Percentiles rank a stretch among this genome's conserved stretches.
Conservation (phyloP, 2,329 filamentous ascomycete genomes). For the Thermothelomyces thermophilus region DNA sequence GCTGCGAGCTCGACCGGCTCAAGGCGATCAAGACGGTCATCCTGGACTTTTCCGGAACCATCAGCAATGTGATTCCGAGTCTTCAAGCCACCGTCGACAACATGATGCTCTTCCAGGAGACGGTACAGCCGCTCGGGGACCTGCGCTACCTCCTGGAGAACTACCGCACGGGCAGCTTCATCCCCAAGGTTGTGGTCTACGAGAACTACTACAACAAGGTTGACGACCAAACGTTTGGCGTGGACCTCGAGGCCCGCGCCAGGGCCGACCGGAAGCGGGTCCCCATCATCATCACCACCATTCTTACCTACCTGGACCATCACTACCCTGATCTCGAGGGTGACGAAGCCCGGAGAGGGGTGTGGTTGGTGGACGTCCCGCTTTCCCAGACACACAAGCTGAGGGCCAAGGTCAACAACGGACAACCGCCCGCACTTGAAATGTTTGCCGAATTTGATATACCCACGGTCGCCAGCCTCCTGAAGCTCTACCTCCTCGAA, state of each 20-base stretch:
- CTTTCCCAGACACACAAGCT: conserved; percentile 78
- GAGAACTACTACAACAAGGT: conserved; percentile 99
- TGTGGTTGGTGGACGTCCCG: conserved; percentile 92
- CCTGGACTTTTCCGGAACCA: conserved; percentile 91
- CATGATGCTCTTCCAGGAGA: conserved; percentile 99
- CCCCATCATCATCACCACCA: conserved; percentile 82
- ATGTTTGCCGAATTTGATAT: conserved; percentile 84
- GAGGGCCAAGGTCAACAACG: conserved; percentile 76
- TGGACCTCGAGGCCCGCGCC: conserved; percentile 92
- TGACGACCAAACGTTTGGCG: conserved; percentile 94
- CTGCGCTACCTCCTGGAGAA: conserved; percentile 92
- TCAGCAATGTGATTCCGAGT: conserved; percentile 96
- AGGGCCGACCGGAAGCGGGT: conserved; percentile 93
- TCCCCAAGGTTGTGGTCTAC: conserved; percentile 84
- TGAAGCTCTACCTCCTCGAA: conserved; percentile 93
- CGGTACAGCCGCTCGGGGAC: conserved; percentile 87
- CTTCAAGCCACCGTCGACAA: conserved; percentile 94
- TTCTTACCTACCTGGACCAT: conserved; percentile 91
- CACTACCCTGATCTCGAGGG: conserved; percentile 97
- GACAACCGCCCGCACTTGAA: conserved; percentile 69
- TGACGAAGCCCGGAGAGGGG: conserved; percentile 82
- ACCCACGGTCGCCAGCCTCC: conserved; percentile 81
- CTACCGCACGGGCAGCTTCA: conserved; percentile 89
- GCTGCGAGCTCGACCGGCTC: conserved; percentile 89
- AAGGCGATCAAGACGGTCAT: conserved; percentile 98